Conservation (phyloP, 176 grass and related monocot genomes). For the Canna indica region DNA sequence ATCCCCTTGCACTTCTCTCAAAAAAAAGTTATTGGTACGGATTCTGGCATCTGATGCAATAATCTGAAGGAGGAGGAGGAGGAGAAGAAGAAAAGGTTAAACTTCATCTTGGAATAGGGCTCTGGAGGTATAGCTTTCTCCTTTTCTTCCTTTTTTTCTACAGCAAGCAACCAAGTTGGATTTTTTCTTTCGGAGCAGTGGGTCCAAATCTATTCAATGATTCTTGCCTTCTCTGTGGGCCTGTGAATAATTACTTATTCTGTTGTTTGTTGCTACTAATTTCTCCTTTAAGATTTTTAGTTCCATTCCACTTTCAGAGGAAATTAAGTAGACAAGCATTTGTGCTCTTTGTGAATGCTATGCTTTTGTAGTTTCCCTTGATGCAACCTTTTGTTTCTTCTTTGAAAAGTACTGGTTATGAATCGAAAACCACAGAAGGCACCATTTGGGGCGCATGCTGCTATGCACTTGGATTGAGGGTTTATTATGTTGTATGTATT, state of each 20-base stretch:
- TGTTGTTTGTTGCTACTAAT: not conserved
- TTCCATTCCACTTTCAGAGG: not conserved
- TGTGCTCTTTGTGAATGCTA: not conserved
- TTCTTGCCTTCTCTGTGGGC: not conserved
- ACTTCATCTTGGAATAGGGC: not conserved
- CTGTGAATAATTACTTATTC: not conserved
- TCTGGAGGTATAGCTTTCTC: conserved; percentile 3
- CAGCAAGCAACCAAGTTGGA: not conserved
- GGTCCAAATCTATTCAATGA: conserved; percentile 6
- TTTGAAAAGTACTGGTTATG: not conserved
- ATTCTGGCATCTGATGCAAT: conserved; percentile 30
- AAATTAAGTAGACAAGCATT: not conserved
- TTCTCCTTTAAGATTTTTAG: not conserved
- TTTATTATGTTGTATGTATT: not conserved
- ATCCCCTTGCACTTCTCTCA: not conserved
- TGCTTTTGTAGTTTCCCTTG: not conserved
- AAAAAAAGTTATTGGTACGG: not conserved
- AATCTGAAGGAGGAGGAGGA: not conserved
- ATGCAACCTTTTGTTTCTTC: not conserved
- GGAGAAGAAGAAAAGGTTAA: not conserved
- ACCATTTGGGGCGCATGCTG: not conserved
- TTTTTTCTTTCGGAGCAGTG: conserved; percentile 3
- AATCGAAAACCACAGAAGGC: not conserved
- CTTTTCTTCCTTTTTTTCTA: not conserved
- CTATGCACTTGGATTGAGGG: conserved; percentile 2